Percentiles rank a stretch among this genome's conserved stretches.
phyloP scores from a whole-genome alignment of 257 asterid genomes.

The Solanum rostratum region DNA sequence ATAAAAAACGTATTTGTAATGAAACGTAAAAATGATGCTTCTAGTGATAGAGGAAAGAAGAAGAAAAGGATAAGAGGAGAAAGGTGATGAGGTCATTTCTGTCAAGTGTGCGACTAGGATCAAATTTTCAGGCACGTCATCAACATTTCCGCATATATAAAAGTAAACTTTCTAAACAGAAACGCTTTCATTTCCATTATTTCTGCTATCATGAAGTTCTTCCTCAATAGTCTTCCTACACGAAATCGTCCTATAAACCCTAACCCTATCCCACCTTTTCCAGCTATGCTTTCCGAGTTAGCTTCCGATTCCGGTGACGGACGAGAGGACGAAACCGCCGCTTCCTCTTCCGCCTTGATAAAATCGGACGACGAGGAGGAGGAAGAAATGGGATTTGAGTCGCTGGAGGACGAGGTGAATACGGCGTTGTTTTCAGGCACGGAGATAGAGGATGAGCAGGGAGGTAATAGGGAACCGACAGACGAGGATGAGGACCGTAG shows the following conservation, averaged over 20 bases:
- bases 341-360: not conserved
- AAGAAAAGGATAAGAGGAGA: not conserved
- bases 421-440: slow-evolving; percentile 5
- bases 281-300: not conserved
- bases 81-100: not conserved
- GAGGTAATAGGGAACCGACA: not conserved
- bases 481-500: not conserved
- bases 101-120: not conserved
- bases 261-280: not conserved
- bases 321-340: not conserved
- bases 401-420: not conserved
- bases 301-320: not conserved
- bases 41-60: not conserved
- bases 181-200: not conserved
- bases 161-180: not conserved
- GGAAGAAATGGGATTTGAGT: not conserved
- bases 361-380: slow-evolving; percentile 2
- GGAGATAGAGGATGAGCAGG: slow-evolving; percentile 4
- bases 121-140: not conserved
- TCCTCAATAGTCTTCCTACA: not conserved
- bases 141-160: not conserved
- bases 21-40: not conserved
- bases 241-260: not conserved
- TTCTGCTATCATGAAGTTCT: slow-evolving; percentile 3
- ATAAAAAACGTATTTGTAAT: not conserved